These are phyloP conservation scores for Euphorbia tirucalli DNA, from an alignment of 345 rosid genomes.

Conservation along the genomic window DNA sequence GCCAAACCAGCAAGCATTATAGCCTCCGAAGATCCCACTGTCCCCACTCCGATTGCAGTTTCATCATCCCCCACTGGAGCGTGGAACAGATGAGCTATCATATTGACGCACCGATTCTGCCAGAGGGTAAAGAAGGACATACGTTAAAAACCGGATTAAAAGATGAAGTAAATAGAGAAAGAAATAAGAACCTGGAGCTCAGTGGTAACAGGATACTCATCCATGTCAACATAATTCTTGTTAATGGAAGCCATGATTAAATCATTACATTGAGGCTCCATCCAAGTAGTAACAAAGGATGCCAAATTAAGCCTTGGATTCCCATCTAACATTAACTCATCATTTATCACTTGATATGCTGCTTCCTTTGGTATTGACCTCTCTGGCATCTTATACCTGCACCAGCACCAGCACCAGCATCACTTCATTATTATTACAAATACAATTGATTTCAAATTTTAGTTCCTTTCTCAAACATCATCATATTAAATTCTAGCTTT, in stretches of 20 bases:
- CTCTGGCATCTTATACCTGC: constrained; percentile 17
- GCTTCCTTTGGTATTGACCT: constrained; percentile 18
- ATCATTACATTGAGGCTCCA: constrained; percentile 16
- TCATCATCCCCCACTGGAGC: constrained; percentile 20
- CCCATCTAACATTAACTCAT: constrained; percentile 15
- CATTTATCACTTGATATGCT: constrained; percentile 16
- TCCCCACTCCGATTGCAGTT: constrained; percentile 17
- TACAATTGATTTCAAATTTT: too few relatives aligned
- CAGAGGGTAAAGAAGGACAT: neutral
- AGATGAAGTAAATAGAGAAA: neutral
- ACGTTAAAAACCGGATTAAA: too few relatives aligned
- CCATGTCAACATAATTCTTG: constrained; percentile 7
- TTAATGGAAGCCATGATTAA: constrained; percentile 21
- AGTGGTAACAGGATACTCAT: constrained; percentile 18
- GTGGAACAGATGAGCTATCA: constrained; percentile 20
- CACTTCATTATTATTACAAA: too few relatives aligned
- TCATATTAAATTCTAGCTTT: too few relatives aligned
- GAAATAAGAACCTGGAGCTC: constrained; percentile 22
- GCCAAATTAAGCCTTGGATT: constrained; percentile 27
- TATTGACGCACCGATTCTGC: constrained; percentile 24
- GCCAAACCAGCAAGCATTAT: constrained; percentile 26
- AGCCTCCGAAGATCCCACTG: constrained; percentile 23
- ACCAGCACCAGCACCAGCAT: neutral
- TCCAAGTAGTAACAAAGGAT: constrained; percentile 16
- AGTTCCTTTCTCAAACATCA: too few relatives aligned